Percentiles rank a stretch among this genome's conserved stretches.
Conservation (phyloP, 2,329 filamentous ascomycete species). For the Monosporascus sp. region DNA sequence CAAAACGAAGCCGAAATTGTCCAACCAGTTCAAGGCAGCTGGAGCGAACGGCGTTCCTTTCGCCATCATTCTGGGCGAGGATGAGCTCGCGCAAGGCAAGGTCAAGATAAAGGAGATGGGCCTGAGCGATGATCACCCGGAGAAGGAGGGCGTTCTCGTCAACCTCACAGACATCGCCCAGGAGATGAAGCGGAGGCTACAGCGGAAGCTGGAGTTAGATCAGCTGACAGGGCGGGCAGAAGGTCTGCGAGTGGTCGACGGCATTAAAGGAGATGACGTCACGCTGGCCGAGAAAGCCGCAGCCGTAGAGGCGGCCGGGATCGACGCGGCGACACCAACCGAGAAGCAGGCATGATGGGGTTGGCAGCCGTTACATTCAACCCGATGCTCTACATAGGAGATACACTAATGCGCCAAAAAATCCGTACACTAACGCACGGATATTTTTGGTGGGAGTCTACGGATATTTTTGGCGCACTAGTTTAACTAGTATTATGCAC, state of each 20-base stretch:
- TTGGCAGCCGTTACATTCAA: too few species aligned
- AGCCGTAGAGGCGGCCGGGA: slow-evolving; percentile 12
- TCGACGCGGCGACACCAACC: neutral
- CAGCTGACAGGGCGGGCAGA: slow-evolving; percentile 37
- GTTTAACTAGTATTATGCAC: too few species aligned
- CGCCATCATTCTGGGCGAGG: slow-evolving; percentile 84
- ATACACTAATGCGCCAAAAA: too few species aligned
- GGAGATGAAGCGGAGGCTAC: slow-evolving; percentile 47
- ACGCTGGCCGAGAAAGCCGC: slow-evolving; percentile 12
- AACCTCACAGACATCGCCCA: slow-evolving; percentile 55
- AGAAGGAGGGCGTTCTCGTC: slow-evolving; percentile 82
- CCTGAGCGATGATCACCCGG: slow-evolving; percentile 75
- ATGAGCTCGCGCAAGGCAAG: slow-evolving; percentile 77
- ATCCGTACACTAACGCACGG: too few species aligned
- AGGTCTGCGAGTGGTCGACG: slow-evolving; percentile 41
- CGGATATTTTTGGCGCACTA: too few species aligned
- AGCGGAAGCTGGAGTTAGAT: slow-evolving; percentile 38
- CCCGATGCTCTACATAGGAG: too few species aligned
- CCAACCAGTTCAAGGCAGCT: slow-evolving; percentile 85
- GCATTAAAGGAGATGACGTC: slow-evolving; percentile 38
- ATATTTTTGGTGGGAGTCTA: too few species aligned
- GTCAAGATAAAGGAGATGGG: slow-evolving; percentile 76
- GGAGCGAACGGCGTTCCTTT: slow-evolving; percentile 76
- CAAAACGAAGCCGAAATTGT: slow-evolving; percentile 87
- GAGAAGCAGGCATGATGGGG: too few species aligned